Evolutionary conservation across 257 asterid species (phyloP), one percentile per base, ranked within the genome.

Genomic region (Linderniella brevidens): DNA sequence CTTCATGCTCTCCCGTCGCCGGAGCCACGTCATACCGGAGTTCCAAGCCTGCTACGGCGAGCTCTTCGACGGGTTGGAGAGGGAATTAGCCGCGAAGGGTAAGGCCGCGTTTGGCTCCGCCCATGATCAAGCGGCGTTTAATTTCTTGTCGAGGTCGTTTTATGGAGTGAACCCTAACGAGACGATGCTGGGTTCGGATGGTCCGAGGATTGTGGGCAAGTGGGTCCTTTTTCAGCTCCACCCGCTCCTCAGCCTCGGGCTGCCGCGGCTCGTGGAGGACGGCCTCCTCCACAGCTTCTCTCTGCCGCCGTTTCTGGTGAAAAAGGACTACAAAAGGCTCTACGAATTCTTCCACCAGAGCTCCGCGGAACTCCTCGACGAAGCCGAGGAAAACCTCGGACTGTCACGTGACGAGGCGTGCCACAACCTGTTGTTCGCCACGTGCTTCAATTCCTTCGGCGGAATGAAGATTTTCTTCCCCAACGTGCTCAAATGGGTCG

Each of bases 381-480:
- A 81, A 17, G 93, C 86, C 1, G 86, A 76, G 46, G 65, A 38
- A 3, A 25, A 25, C 38, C 37, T 54, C 1, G 93, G 78, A 5
- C 17, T 85, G 12, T 56, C 78, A 0, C 72, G 82, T 0, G 92
- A 81, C 7, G 96, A 85, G 41, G 93, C 93, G 8, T 73, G 85
- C 52, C 93, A 85, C 16, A 85, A 85, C 25, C 63, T 85, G 12
- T 3, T 85, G 0, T 85, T 71, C 68, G 64, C 92, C 17, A 81
- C 93, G 0, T 73, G 96, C 69, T 85, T 85, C 49, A 85, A 85
- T 12, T 65, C 96, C 12, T 78, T 75, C 52, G 96, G 96, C 8
- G 96, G 96, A 2, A 68, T 85, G 71, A 85, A 64, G 18, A 57
- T 76, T 5, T 46, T 81, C 17, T 85, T 85, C 58, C 88, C 96